Percentiles rank a stretch among this genome's conserved stretches.
Conservation (phyloP, 2,329 filamentous ascomycete species). For the Mollisiaceae sp. region DNA sequence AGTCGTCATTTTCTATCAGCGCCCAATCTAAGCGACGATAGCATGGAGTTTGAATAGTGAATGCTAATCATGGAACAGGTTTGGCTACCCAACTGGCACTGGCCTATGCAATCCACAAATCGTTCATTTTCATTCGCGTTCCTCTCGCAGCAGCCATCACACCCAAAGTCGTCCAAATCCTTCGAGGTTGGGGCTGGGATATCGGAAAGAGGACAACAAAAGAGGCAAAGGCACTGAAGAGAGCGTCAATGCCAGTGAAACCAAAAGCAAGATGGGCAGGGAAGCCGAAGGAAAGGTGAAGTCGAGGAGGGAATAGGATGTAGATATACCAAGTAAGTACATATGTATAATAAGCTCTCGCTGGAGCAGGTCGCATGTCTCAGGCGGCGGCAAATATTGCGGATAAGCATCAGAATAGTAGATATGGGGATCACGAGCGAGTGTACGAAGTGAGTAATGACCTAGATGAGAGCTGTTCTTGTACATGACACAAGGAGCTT, state of each 20-base stretch:
- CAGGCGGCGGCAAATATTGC: background rate
- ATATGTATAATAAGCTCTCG: slow-evolving; percentile 12
- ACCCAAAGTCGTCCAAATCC: slow-evolving; percentile 89
- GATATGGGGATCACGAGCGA: background rate
- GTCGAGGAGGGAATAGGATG: background rate
- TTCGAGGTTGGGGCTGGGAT: slow-evolving; percentile 91
- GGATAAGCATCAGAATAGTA: background rate
- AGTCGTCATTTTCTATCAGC: slow-evolving; percentile 46
- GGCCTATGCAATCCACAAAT: slow-evolving; percentile 97
- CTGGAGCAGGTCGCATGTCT: background rate
- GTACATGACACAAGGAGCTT: background rate
- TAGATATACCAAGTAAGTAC: background rate
- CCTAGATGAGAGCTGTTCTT: slow-evolving; percentile 1
- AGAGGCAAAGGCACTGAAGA: slow-evolving; percentile 42
- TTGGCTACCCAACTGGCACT: slow-evolving; percentile 83
- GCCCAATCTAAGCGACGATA: background rate
- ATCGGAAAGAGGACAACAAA: slow-evolving; percentile 75
- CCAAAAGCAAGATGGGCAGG: slow-evolving; percentile 15
- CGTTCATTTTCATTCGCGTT: slow-evolving; percentile 94
- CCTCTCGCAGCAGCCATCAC: slow-evolving; percentile 88
- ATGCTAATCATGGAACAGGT: slow-evolving; percentile 47
- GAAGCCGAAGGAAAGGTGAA: background rate
- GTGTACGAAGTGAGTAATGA: slow-evolving; percentile 3
- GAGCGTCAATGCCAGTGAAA: slow-evolving; percentile 27
- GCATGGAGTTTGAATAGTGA: background rate